These are phyloP conservation scores for Amanita inopinata DNA, from an alignment of 768 basidiomycete genomes.

Conservation along the genomic window DNA sequence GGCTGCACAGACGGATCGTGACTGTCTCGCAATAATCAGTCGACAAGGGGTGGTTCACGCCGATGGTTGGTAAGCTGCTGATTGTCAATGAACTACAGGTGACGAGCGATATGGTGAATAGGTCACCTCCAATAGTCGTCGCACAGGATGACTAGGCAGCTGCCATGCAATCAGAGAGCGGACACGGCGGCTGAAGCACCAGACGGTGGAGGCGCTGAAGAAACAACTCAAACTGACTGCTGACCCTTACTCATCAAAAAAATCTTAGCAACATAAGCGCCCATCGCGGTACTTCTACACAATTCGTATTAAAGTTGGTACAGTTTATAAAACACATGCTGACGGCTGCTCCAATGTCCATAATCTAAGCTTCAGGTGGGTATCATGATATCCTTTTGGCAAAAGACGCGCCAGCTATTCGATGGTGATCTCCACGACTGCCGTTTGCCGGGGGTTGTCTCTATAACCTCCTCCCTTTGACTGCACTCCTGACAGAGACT, in stretches of 20 bases:
- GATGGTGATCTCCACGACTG: constrained; percentile 17
- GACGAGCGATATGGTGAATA: not conserved
- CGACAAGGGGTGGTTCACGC: constrained; percentile 4
- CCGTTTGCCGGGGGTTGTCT: constrained; percentile 11
- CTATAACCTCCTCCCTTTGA: constrained; percentile 17
- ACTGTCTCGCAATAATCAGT: constrained; percentile 30
- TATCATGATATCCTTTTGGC: constrained; percentile 16
- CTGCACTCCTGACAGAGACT: constrained; percentile 12
- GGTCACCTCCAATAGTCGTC: constrained; percentile 20
- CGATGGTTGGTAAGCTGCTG: constrained; percentile 1
- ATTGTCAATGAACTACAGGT: not conserved
- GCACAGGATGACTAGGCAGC: constrained; percentile 23
- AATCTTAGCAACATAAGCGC: not conserved
- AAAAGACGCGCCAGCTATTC: constrained; percentile 23
- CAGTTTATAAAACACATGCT: too few species aligned
- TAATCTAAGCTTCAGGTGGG: not conserved
- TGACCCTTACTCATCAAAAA: constrained; percentile 4
- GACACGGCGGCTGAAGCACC: constrained; percentile 11
- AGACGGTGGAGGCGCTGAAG: constrained; percentile 6
- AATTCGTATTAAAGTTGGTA: too few species aligned
- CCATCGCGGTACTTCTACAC: too few species aligned
- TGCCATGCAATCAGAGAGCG: constrained; percentile 31
- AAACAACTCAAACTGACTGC: not conserved
- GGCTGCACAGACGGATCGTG: constrained; percentile 24
- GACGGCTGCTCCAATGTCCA: not conserved